Evolutionary conservation across 345 rosid genomes (phyloP).

Genomic region (Eucalyptus microcorys): DNA sequence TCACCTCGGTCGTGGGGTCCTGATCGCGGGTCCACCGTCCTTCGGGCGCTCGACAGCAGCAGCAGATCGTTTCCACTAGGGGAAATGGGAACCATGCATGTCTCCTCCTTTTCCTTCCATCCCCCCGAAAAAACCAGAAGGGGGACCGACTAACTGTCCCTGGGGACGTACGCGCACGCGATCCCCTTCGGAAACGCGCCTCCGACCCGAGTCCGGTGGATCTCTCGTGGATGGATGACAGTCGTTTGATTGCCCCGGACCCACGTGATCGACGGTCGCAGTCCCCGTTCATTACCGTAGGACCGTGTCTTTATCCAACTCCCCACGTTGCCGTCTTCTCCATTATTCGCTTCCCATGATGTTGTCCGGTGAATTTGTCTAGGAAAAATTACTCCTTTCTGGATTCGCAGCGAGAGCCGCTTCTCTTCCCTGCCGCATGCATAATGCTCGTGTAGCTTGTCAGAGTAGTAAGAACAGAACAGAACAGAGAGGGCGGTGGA

Average conservation of each 20-base stretch:
- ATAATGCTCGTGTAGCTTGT: not conserved
- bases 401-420: not conserved
- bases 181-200: not conserved
- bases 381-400: not conserved
- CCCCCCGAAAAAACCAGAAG: not conserved
- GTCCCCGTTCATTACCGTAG: not conserved
- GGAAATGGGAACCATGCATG: too few relatives aligned
- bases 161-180: not conserved
- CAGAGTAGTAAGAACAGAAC: not conserved
- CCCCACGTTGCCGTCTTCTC: not conserved
- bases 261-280: not conserved
- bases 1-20: not conserved
- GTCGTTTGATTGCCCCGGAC: not conserved
- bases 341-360: not conserved
- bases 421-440: not conserved
- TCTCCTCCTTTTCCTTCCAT: too few relatives aligned
- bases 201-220: not conserved
- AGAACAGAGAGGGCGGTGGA: not conserved
- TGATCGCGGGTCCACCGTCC: not conserved
- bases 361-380: not conserved
- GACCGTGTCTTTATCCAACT: not conserved
- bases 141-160: not conserved
- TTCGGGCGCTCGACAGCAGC: not conserved
- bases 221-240: not conserved
- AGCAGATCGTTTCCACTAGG: not conserved